Percentiles rank a stretch among this genome's conserved stretches.
These are phyloP conservation scores for Saccharomyces jurei DNA, from an alignment of 805 yeast genomes.

Conservation along the genomic window DNA sequence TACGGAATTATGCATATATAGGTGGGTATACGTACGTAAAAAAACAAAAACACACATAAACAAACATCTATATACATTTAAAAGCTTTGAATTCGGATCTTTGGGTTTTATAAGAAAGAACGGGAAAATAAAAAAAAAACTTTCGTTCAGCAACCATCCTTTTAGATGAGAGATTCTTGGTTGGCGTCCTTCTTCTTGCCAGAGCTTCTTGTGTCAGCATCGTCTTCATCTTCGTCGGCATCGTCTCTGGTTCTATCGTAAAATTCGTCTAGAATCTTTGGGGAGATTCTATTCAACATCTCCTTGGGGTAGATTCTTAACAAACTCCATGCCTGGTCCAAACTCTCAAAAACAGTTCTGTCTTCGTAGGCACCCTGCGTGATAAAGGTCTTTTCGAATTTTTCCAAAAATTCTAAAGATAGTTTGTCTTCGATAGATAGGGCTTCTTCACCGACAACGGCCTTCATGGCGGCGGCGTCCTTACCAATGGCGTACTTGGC, in stretches of 20 bases:
- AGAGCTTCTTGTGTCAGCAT: slow-evolving; percentile 26
- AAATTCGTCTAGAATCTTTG: slow-evolving; percentile 91
- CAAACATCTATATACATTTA: background rate
- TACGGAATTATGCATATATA: background rate
- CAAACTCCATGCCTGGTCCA: slow-evolving; percentile 97
- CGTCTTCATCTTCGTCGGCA: slow-evolving; percentile 45
- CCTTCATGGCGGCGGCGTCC: slow-evolving; percentile 99
- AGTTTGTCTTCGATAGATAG: slow-evolving; percentile 94
- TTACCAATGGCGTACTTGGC: slow-evolving; percentile 99
- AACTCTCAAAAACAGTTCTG: slow-evolving; percentile 87
- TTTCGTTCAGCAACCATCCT: background rate
- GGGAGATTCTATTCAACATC: slow-evolving; percentile 95
- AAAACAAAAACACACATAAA: background rate
- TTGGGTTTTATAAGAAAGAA: background rate
- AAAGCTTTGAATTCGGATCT: background rate
- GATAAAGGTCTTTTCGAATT: slow-evolving; percentile 92
- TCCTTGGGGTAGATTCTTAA: slow-evolving; percentile 98
- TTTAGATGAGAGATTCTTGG: slow-evolving; percentile 21
- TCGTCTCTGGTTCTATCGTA: slow-evolving; percentile 81
- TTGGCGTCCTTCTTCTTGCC: slow-evolving; percentile 10
- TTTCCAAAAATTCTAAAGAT: slow-evolving; percentile 94
- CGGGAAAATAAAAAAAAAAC: background rate
- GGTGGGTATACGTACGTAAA: background rate
- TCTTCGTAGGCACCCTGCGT: slow-evolving; percentile 95
- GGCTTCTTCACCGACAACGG: slow-evolving; percentile 99